Evolutionary conservation across 768 basidiomycete species (phyloP).

Genomic region (Psilocybe tampanensis): DNA sequence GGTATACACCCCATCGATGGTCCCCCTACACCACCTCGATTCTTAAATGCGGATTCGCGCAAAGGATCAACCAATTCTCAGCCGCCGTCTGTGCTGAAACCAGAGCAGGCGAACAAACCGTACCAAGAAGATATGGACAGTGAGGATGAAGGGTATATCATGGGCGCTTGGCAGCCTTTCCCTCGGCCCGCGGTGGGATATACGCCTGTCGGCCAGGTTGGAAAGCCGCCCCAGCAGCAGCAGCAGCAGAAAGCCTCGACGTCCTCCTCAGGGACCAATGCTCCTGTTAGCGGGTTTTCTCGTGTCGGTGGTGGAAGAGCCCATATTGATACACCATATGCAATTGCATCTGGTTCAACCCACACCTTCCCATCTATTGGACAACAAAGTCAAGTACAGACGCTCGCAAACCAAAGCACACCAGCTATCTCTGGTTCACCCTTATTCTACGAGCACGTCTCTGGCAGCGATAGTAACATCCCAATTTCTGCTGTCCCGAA

Average conservation of each 20-base stretch:
- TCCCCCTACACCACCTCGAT: slow-evolving; percentile 33
- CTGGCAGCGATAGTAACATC: slow-evolving; percentile 16
- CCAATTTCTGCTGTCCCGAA: slow-evolving; percentile 19
- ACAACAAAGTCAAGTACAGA: slow-evolving; percentile 34
- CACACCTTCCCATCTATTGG: slow-evolving; percentile 70
- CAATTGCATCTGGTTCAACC: slow-evolving; percentile 59
- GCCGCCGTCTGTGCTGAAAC: slow-evolving; percentile 72
- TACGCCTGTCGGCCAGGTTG: slow-evolving; percentile 33
- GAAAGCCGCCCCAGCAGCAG: background rate
- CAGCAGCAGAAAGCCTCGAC: slow-evolving; percentile 20
- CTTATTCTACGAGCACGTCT: slow-evolving; percentile 7
- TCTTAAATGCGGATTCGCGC: slow-evolving; percentile 39
- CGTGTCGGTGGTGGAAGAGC: slow-evolving; percentile 88
- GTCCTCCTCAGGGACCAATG: slow-evolving; percentile 7
- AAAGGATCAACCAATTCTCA: slow-evolving; percentile 57
- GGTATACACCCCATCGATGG: slow-evolving; percentile 29
- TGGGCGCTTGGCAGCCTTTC: slow-evolving; percentile 92
- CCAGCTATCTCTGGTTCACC: slow-evolving; percentile 18
- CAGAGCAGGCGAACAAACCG: slow-evolving; percentile 76
- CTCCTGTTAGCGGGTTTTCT: slow-evolving; percentile 61
- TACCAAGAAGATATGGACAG: slow-evolving; percentile 67
- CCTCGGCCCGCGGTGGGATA: slow-evolving; percentile 49
- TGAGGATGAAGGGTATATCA: slow-evolving; percentile 86
- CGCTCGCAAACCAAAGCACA: slow-evolving; percentile 17
- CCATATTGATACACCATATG: slow-evolving; percentile 84